Percentiles rank a stretch among this genome's conserved stretches.
These are phyloP conservation scores for Fulvia fulva DNA, from an alignment of 2,329 filamentous ascomycete genomes.

Conservation along the genomic window DNA sequence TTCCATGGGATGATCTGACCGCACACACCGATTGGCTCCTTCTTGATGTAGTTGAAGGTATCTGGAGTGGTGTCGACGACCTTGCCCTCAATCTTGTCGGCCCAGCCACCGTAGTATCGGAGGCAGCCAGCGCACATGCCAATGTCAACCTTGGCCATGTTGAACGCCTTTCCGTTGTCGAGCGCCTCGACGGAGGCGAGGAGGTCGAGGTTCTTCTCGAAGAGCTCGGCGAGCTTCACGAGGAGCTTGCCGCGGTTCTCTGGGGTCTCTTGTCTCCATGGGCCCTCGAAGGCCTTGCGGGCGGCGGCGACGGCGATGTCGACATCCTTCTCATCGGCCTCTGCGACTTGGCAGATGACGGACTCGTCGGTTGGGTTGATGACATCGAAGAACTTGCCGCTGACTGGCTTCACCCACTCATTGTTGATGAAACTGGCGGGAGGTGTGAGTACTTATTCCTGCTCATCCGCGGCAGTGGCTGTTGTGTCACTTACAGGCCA, in stretches of 20 bases:
- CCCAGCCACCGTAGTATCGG: conserved; percentile 85
- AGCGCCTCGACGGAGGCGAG: conserved; percentile 80
- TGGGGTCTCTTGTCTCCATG: conserved; percentile 65
- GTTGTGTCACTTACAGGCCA: conserved; percentile 46
- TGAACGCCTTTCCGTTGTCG: conserved; percentile 81
- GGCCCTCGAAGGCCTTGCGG: conserved; percentile 76
- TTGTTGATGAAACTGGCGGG: conserved; percentile 78
- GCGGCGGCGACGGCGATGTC: conserved; percentile 78
- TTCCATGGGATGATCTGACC: conserved; percentile 73
- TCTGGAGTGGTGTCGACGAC: conserved; percentile 74
- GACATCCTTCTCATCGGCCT: conserved; percentile 83
- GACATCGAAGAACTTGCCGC: conserved; percentile 88
- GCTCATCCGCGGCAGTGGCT: background rate
- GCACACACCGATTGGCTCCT: conserved; percentile 66
- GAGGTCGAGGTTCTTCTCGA: conserved; percentile 71
- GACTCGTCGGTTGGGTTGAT: conserved; percentile 85
- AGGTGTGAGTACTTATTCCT: background rate
- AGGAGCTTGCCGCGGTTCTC: conserved; percentile 66
- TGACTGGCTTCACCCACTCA: conserved; percentile 77
- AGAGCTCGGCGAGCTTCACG: conserved; percentile 72
- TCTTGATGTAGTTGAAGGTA: conserved; percentile 78
- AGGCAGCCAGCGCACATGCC: conserved; percentile 63
- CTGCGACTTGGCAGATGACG: conserved; percentile 75
- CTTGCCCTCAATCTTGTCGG: conserved; percentile 88
- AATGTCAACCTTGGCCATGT: conserved; percentile 72